Percentiles rank a stretch among this genome's conserved stretches.
These are phyloP conservation scores for Staphylotrichum longicolle DNA, from an alignment of 495 filamentous ascomycete species.

Conservation along the genomic window DNA sequence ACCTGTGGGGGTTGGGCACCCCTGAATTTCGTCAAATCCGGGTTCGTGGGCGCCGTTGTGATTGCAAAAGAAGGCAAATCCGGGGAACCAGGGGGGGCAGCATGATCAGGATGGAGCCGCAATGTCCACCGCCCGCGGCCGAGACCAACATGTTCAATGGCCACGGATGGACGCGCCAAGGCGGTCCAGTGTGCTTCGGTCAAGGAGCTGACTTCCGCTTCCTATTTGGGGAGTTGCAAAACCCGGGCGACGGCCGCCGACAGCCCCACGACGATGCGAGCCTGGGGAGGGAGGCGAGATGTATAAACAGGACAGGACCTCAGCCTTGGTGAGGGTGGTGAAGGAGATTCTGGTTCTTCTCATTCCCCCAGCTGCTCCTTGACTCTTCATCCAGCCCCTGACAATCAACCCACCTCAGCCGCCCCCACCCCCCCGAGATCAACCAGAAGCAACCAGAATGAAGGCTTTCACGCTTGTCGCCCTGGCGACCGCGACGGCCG, in stretches of 20 bases:
- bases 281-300: neutral
- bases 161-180: conserved; percentile 16
- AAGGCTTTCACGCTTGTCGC: conserved; percentile 30
- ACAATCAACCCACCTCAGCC: neutral
- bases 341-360: neutral
- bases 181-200: conserved; percentile 12
- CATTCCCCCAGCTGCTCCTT: neutral
- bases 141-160: neutral
- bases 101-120: conserved; percentile 5
- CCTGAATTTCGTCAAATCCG: conserved; percentile 7
- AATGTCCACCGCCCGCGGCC: neutral
- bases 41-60: neutral
- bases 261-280: conserved; percentile 10
- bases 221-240: conserved; percentile 22
- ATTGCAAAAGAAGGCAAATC: neutral
- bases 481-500: conserved; percentile 28
- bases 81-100: neutral
- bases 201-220: conserved; percentile 20
- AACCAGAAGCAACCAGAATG: conserved; percentile 25
- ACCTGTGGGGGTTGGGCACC: neutral
- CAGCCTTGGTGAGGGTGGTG: no score
- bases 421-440: conserved; percentile 1
- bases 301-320: neutral
- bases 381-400: neutral
- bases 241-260: neutral